These are phyloP conservation scores for Alternaria sp. DNA, from an alignment of 2,329 filamentous ascomycete species.

Conservation along the genomic window DNA sequence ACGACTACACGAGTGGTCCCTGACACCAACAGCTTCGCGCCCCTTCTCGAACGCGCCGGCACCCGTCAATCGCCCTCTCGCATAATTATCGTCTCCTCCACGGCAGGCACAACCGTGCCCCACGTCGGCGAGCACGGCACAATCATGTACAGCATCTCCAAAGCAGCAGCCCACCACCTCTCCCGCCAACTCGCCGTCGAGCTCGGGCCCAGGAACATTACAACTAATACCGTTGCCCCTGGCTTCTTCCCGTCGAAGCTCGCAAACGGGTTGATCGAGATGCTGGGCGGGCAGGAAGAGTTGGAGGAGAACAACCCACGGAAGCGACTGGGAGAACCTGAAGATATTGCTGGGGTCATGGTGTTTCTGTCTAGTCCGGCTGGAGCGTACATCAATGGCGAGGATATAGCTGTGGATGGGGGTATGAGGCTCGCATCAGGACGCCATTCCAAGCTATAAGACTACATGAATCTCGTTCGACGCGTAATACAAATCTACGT, in stretches of 20 bases:
- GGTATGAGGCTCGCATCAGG: slow-evolving; percentile 39
- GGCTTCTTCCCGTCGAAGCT: slow-evolving; percentile 52
- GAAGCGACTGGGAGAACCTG: slow-evolving; percentile 43
- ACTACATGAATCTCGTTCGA: neutral
- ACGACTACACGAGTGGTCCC: neutral
- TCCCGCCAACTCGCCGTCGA: slow-evolving; percentile 51
- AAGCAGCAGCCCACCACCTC: slow-evolving; percentile 52
- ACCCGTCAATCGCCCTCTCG: slow-evolving; percentile 46
- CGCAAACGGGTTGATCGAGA: slow-evolving; percentile 49
- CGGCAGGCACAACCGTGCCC: slow-evolving; percentile 48
- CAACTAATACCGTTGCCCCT: slow-evolving; percentile 50
- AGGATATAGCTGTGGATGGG: slow-evolving; percentile 45
- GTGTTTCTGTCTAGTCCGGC: slow-evolving; percentile 45
- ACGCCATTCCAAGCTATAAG: slow-evolving; percentile 38
- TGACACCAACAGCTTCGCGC: slow-evolving; percentile 39
- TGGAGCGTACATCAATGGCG: slow-evolving; percentile 43
- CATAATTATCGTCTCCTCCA: slow-evolving; percentile 50
- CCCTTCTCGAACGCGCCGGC: slow-evolving; percentile 46
- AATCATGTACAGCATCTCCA: slow-evolving; percentile 52
- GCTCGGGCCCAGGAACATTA: slow-evolving; percentile 51
- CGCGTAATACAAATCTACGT: neutral
- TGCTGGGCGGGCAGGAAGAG: slow-evolving; percentile 53
- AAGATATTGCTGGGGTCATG: slow-evolving; percentile 51
- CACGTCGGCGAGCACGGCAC: slow-evolving; percentile 50
- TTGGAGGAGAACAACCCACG: slow-evolving; percentile 43